Conservation (phyloP, 2,329 filamentous ascomycete genomes). For the Grosmannia huntii region DNA sequence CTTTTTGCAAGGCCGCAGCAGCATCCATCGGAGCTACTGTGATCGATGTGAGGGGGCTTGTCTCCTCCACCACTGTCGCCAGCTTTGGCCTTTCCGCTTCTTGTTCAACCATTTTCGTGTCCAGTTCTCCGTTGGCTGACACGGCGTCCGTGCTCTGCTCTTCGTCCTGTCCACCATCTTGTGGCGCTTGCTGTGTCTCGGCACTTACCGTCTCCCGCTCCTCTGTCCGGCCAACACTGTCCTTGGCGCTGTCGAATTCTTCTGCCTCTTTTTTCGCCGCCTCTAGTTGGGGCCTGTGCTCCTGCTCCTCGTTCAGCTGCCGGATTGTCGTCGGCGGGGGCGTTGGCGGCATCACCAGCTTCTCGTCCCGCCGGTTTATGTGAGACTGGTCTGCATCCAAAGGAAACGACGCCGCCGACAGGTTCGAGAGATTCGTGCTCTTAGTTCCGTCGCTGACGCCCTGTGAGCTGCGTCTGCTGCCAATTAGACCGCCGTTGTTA, state of each 20-base stretch:
- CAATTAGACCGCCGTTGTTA: conserved; percentile 4
- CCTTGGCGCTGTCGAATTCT: background rate
- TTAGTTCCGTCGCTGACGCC: background rate
- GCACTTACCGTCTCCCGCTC: background rate
- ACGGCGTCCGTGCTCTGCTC: background rate
- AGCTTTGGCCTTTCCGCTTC: background rate
- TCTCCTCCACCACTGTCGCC: background rate
- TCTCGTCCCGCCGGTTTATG: background rate
- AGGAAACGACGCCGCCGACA: background rate
- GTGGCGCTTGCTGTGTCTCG: background rate
- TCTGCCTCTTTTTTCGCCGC: background rate
- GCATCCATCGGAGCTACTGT: background rate
- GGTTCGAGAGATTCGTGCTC: background rate
- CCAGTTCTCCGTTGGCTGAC: background rate
- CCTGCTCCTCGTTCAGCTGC: background rate
- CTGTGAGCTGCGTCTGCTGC: background rate
- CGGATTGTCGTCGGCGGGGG: conserved; percentile 2
- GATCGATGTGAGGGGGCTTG: background rate
- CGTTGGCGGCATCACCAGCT: conserved; percentile 4
- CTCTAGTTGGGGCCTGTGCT: background rate
- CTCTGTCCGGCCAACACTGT: background rate
- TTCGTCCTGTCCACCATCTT: background rate
- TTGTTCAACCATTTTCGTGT: background rate
- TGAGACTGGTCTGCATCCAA: background rate
- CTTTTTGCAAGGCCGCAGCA: background rate